Percentiles rank a stretch among this genome's conserved stretches.
Conservation (phyloP, 1,139 yeast species). For the Zygosaccharomyces pseudobailii region DNA sequence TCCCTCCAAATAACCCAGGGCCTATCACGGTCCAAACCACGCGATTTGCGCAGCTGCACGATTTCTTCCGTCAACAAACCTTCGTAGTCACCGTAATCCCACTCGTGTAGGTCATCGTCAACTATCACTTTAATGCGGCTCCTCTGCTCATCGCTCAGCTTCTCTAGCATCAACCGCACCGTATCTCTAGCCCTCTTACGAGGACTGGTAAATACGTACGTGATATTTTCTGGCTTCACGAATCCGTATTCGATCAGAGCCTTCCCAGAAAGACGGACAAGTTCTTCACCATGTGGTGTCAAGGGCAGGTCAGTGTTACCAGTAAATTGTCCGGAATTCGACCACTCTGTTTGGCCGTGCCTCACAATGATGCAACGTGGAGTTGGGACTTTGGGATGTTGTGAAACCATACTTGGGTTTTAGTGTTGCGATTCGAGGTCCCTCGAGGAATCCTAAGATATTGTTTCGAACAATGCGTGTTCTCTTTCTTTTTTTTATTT, state of each 20-base stretch:
- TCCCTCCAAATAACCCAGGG: conserved; percentile 89
- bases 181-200: conserved; percentile 76
- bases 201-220: conserved; percentile 71
- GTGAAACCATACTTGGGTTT: not conserved
- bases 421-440: not conserved
- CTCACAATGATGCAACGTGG: conserved; percentile 81
- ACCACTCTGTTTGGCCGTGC: conserved; percentile 87
- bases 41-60: conserved; percentile 48
- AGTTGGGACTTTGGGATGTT: conserved; percentile 34
- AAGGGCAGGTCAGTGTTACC: conserved; percentile 76
- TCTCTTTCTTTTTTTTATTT: not conserved
- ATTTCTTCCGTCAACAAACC: conserved; percentile 71
- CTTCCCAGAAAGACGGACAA: conserved; percentile 70
- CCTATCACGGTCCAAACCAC: conserved; percentile 53
- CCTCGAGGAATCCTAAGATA: not conserved
- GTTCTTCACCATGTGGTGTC: conserved; percentile 71
- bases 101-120: conserved; percentile 75
- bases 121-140: conserved; percentile 44
- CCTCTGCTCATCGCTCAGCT: conserved; percentile 45
- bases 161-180: conserved; percentile 49
- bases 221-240: conserved; percentile 59
- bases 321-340: conserved; percentile 87
- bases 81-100: conserved; percentile 97
- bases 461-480: not conserved
- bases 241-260: conserved; percentile 52